Base-by-base conservation (phyloP, 140 eudicot genomes). In the Ambrosia hybrid region DNA sequence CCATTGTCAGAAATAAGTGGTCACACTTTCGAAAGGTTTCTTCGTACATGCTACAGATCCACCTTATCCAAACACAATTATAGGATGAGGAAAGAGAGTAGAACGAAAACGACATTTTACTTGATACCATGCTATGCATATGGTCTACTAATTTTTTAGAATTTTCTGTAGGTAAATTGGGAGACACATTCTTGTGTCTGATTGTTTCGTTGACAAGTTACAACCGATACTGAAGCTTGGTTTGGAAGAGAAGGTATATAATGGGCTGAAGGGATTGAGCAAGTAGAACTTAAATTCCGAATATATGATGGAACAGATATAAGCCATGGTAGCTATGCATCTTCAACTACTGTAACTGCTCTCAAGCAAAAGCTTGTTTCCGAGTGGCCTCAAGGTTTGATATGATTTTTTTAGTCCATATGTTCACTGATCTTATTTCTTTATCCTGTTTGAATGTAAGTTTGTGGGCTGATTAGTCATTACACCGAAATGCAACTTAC, bases 381-480 rank as follows among this genome's bases (percentile, higher is more conserved):
- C 69, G 87, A 90, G 78, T 90, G 96, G 96, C 96, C 95, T 83
- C 91, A 81, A 90, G 96, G 96, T 90, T 78, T 30, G 79, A 34
- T 30, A 49, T 46, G 6, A 49, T 48, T 4, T 57, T 43, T 69
- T 1, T 41, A 13, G 66, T 39, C 34, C 34, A 64, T 39, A 7
- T 21, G 3, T 68, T 58, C 62, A 38, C 41, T 57, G 4, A 26
- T 75, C 17, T 67, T 49, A 10, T 58, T 68, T 43, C 58, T 51
- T 60, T 30, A 68, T 39, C 51, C 56, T 55, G 12, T 56, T 75
- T 65, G 45, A 43, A 51, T 39, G 34, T 41, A 15, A 37, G 3
- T 43, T 64, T 7, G 3, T 15, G 3, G n/a, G 53, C 36, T 65
- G 16, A 43, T 15, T 65, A 41, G 57, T 38, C 39, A 64, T 15